A percentile compares a stretch with the other conserved stretches of the same genome.
These are phyloP conservation scores for Saccharomycopsis hybrid DNA, from an alignment of 1,139 yeast genomes.

Conservation along the genomic window DNA sequence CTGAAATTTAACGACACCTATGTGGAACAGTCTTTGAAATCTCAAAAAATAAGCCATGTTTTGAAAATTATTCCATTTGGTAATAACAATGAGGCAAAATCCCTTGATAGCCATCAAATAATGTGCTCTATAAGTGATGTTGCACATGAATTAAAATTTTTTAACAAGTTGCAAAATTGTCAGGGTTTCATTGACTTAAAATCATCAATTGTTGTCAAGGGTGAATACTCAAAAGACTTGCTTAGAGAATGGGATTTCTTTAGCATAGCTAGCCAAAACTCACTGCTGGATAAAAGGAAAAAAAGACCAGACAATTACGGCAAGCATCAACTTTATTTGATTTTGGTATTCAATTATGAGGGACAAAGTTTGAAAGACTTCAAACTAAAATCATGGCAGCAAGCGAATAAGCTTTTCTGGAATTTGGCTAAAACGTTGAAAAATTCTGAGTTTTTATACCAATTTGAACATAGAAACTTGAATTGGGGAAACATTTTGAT, in stretches of 20 bases:
- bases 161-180: slow-evolving; percentile 31
- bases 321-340: slow-evolving; percentile 37
- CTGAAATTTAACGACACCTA: slow-evolving; percentile 42
- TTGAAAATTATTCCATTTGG: slow-evolving; percentile 45
- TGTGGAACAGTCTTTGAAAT: slow-evolving; percentile 26
- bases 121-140: not conserved
- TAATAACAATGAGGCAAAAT: not conserved
- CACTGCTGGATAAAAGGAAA: slow-evolving; percentile 33
- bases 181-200: slow-evolving; percentile 39
- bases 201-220: slow-evolving; percentile 40
- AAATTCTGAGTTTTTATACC: slow-evolving; percentile 41
- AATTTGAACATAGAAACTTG: slow-evolving; percentile 64
- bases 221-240: slow-evolving; percentile 37
- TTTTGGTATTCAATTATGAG: slow-evolving; percentile 40
- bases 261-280: too few species aligned
- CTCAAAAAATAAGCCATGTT: slow-evolving; percentile 29
- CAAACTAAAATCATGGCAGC: slow-evolving; percentile 41
- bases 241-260: slow-evolving; percentile 40
- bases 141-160: slow-evolving; percentile 37
- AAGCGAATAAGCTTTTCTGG: slow-evolving; percentile 48
- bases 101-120: not conserved
- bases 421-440: slow-evolving; percentile 42
- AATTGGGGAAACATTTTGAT: slow-evolving; percentile 55
- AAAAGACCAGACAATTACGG: slow-evolving; percentile 30
- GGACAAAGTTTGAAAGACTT: slow-evolving; percentile 44